A percentile compares a stretch with the other conserved stretches of the same genome.
phyloP scores from a whole-genome alignment of 805 yeast genomes.

The Myxozyma geophila region DNA sequence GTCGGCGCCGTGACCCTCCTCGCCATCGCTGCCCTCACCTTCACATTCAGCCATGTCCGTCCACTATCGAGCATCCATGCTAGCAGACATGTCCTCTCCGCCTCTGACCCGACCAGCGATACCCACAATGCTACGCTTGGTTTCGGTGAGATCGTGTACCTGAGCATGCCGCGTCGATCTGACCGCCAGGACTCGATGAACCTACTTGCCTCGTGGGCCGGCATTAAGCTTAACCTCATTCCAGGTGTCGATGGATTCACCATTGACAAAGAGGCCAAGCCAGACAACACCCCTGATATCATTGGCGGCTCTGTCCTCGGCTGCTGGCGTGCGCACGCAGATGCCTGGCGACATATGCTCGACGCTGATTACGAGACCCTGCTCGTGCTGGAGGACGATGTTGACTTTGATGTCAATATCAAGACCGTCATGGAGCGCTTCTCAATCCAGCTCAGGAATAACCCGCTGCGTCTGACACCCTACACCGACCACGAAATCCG shows the following conservation, averaged over 20 bases:
- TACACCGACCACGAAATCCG: slow-evolving; percentile 22
- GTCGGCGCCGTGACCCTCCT: neutral
- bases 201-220: slow-evolving; percentile 24
- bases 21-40: neutral
- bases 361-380: slow-evolving; percentile 23
- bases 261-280: slow-evolving; percentile 20
- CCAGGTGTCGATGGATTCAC: slow-evolving; percentile 21
- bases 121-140: slow-evolving; percentile 23
- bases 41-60: neutral
- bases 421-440: slow-evolving; percentile 20
- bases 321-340: slow-evolving; percentile 31
- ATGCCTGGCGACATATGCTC: slow-evolving; percentile 24
- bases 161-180: slow-evolving; percentile 29
- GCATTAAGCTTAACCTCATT: slow-evolving; percentile 16
- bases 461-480: slow-evolving; percentile 18
- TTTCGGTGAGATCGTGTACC: slow-evolving; percentile 22
- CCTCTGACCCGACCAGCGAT: neutral
- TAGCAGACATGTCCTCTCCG: neutral
- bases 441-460: slow-evolving; percentile 18
- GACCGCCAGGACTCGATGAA: slow-evolving; percentile 32
- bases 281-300: slow-evolving; percentile 13
- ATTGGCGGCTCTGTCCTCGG: slow-evolving; percentile 20
- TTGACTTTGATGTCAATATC: slow-evolving; percentile 26
- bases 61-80: neutral
- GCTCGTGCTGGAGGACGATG: slow-evolving; percentile 28